Base-by-base conservation (phyloP, 2,329 filamentous ascomycete species). In the Hymenoscyphus salicellus region DNA sequence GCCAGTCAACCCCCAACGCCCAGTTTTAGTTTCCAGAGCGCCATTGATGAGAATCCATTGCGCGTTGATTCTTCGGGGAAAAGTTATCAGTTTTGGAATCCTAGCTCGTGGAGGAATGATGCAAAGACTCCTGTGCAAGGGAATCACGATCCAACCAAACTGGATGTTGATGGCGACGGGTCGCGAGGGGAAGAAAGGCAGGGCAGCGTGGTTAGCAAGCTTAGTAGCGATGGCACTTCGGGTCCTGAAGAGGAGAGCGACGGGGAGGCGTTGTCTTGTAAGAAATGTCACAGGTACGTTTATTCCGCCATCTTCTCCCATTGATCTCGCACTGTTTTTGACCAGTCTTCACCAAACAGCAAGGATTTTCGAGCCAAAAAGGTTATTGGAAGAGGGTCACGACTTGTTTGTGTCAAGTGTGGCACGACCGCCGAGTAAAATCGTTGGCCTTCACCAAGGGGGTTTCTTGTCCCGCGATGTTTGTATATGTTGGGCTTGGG, bases 331-430 rank as follows among this genome's bases (percentile, higher is more conserved):
- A 23, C 20, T 14, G 10, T 52, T 1, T 14, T 20, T 52, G 3
- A 52, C 20, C 16, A 52, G 5, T 3, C 14, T 10, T 16, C 11
- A 17, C 46, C 41, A 17, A 23, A 52, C 20, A 82, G 84, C 1
- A 82, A 77, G 23, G 85, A 87, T 65, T 92, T 92, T 69, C 85
- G 85, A 68, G 84, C 84, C 1, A 85, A 82, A 69, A 85, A 82
- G 65, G 77, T 81, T 3, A 81, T 79, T 32, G 82, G 81, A 7
- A 79, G 78, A 52, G 80, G 79, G 61, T 84, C 86, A 72, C 81
- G 80, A 65, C 75, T 90, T 68, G 80, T 87, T n/a, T 91, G 89
- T 74, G 36, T 38, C 3, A 38, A 11, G 36, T 38, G 36, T 38
- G 36, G 36, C 36, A 38, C 36, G 14, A 38, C 36, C 11, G 36